Conservation (phyloP, 1,284 basidiomycete genomes). For the Laetiporus sulphureus region DNA sequence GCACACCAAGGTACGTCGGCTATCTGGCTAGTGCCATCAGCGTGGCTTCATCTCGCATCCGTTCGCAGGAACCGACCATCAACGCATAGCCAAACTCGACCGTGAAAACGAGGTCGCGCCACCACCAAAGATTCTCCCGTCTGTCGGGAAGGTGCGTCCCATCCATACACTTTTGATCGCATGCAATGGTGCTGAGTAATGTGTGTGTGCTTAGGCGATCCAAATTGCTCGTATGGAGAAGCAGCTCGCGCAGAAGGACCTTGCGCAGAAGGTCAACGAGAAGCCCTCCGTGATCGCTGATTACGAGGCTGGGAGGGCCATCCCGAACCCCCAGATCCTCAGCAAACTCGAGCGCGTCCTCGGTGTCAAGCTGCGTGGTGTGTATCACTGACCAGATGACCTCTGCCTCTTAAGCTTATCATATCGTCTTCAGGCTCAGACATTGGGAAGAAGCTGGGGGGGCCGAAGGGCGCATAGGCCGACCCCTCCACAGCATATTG, state of each 20-base stretch:
- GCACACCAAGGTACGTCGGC: slow-evolving; percentile 51
- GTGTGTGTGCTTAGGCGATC: slow-evolving; percentile 69
- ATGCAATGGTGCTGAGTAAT: no score
- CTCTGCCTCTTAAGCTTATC: not conserved
- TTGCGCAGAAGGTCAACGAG: slow-evolving; percentile 91
- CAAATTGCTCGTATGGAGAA: slow-evolving; percentile 75
- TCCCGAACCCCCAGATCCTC: slow-evolving; percentile 87
- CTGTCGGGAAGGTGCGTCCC: slow-evolving; percentile 71
- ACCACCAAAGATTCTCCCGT: slow-evolving; percentile 76
- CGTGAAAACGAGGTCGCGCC: slow-evolving; percentile 96
- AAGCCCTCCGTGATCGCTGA: slow-evolving; percentile 85
- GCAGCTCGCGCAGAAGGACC: slow-evolving; percentile 86
- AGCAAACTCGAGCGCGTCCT: slow-evolving; percentile 88
- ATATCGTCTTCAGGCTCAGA: slow-evolving; percentile 43
- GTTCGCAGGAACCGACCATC: slow-evolving; percentile 79
- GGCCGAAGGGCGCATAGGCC: slow-evolving; percentile 61
- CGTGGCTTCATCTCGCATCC: slow-evolving; percentile 1
- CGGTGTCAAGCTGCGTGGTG: slow-evolving; percentile 90
- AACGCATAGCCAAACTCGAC: slow-evolving; percentile 89
- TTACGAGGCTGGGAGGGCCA: slow-evolving; percentile 86
- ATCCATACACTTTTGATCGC: not conserved
- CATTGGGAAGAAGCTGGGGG: slow-evolving; percentile 79
- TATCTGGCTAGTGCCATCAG: not conserved
- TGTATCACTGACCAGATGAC: slow-evolving; percentile 19
- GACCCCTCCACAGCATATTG: not conserved